Conservation (phyloP, 2,329 filamentous ascomycete species). For the Neofusicoccum cordaticola region DNA sequence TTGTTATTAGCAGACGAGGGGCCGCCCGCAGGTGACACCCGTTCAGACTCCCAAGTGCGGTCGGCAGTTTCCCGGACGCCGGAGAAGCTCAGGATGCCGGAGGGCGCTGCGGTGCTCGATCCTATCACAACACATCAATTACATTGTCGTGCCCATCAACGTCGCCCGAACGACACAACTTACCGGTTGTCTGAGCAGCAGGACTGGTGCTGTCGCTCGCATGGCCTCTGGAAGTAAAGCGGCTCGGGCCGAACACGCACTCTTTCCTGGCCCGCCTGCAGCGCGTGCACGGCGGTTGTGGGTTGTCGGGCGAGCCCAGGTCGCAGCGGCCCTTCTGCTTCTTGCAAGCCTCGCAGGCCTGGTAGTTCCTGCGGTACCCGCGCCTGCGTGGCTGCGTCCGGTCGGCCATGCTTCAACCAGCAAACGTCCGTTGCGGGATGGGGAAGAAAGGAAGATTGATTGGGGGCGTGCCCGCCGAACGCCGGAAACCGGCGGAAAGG, state of each 20-base stretch:
- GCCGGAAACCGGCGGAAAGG: slow-evolving; percentile 13
- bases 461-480: background rate
- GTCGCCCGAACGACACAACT: background rate
- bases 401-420: slow-evolving; percentile 1
- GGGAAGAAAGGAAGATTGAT: background rate
- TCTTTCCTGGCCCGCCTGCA: slow-evolving; percentile 11
- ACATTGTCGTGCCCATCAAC: background rate
- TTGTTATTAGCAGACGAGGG: background rate
- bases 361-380: slow-evolving; percentile 13
- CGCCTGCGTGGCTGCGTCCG: background rate
- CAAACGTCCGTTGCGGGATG: background rate
- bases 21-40: background rate
- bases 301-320: slow-evolving; percentile 9
- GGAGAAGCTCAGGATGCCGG: background rate
- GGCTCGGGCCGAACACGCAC: slow-evolving; percentile 16
- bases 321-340: slow-evolving; percentile 16
- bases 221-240: background rate
- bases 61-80: background rate
- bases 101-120: background rate
- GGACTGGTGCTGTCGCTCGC: background rate
- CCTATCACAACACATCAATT: background rate
- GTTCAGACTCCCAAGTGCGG: background rate
- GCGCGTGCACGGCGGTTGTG: slow-evolving; percentile 12
- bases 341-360: slow-evolving; percentile 14
- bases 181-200: background rate